phyloP scores from a whole-genome alignment of 2,329 filamentous ascomycete species.

The Colletotrichum plurivorum region DNA sequence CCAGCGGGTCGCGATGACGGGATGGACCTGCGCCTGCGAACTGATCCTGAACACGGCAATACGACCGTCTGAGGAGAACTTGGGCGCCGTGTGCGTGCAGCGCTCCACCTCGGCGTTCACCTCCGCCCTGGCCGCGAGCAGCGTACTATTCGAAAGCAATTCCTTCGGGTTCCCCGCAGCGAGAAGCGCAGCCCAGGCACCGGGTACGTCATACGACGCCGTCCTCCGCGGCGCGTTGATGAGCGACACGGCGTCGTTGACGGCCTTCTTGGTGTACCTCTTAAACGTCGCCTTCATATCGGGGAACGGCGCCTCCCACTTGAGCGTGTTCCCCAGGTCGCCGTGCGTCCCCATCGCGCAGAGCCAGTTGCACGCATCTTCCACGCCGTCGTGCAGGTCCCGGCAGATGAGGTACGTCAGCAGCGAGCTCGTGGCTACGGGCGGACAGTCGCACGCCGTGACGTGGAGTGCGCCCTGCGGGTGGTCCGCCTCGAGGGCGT shows the following conservation, averaged over 20 bases:
- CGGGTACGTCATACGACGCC: constrained; percentile 70
- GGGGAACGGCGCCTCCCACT: constrained; percentile 77
- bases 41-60: constrained; percentile 75
- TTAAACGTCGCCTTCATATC: constrained; percentile 75
- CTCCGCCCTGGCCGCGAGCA: constrained; percentile 69
- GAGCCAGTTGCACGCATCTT: constrained; percentile 69
- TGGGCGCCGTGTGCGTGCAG: constrained; percentile 73
- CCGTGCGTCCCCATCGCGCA: constrained; percentile 77
- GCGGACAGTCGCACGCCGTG: constrained; percentile 74
- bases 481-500: constrained; percentile 67
- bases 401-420: constrained; percentile 76
- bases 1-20: constrained; percentile 78
- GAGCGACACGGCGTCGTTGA: constrained; percentile 74
- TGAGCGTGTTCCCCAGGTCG: constrained; percentile 74
- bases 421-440: constrained; percentile 75
- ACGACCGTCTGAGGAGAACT: constrained; percentile 73
- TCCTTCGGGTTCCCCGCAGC: constrained; percentile 64
- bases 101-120: constrained; percentile 73
- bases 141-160: constrained; percentile 62
- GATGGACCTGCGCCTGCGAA: constrained; percentile 74
- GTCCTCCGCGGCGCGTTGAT: constrained; percentile 77
- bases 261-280: constrained; percentile 70
- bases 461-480: constrained; percentile 68
- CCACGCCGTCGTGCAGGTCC: constrained; percentile 66
- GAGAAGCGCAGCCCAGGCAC: constrained; percentile 72